Evolutionary conservation across 129 eudicot genomes (phyloP), one percentile per base, ranked within the genome.

Genomic region (Lactuca sativa): DNA sequence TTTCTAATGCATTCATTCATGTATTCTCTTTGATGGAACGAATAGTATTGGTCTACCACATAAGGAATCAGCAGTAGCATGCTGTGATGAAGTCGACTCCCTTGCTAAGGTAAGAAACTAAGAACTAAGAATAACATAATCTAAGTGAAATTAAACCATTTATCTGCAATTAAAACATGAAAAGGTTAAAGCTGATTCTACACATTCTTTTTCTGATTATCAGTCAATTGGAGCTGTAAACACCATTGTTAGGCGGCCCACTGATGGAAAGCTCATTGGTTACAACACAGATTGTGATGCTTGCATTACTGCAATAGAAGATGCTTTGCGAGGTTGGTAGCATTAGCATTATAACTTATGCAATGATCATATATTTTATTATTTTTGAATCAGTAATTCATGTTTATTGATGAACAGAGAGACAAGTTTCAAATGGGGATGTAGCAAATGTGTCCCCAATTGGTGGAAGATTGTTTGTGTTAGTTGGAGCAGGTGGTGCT

Each of bases 401-500:
- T 38, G 15, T 64, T 74, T 12, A 54, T n/a, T 65, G 61, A 44
- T 62, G 49, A 67, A 67, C 82, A 88, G 95, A 78, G 56, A 79
- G 82, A 53, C 66, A 66, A 59, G 21, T 44, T 56, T 53, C 73
- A 65, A 85, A 83, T 70, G 89, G 84, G 40, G 81, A 69, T 64
- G 66, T 57, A 65, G 67, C 67, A 68, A 72, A 77, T 14, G 86
- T 62, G 32, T 91, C 97, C 40, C 96, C 97, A 3, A 62, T 91
- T 59, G 71, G 81, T 66, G 97, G 97, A 47, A 80, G 82, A 79
- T 51, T 86, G 59, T 80, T 91, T 69, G 96, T 91, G 16, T 69
- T 91, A 67, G 88, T 91, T 83, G 97, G 97, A 64, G 97, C 96
- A 5, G 97, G 97, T 56, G 97, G 97, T 64, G 96, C 97, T 25